Conservation (phyloP, 352 stramenopile species). For the Pseudoperonospora humuli region DNA sequence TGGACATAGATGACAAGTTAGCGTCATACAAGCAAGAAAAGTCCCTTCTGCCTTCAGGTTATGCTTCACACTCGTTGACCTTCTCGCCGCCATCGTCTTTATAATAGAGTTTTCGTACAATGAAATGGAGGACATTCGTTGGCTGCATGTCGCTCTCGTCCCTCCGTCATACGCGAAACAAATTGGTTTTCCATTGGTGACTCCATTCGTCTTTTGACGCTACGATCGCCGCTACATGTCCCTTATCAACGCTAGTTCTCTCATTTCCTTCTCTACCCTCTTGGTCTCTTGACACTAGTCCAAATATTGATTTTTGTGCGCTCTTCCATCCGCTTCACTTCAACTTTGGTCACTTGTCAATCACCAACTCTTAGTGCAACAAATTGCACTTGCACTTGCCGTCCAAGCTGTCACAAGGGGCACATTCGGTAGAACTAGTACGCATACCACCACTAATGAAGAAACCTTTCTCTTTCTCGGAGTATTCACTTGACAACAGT, state of each 20-base stretch:
- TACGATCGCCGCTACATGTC: neutral
- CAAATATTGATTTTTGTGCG: too few species aligned
- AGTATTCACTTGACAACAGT: constrained; percentile 1
- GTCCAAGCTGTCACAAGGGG: constrained; percentile 10
- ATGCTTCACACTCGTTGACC: constrained; percentile 19
- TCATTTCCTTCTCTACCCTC: neutral
- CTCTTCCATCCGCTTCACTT: neutral
- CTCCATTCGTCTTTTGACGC: neutral
- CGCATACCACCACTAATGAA: neutral
- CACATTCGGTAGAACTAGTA: constrained; percentile 5
- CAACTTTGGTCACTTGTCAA: too few species aligned
- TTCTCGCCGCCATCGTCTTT: constrained; percentile 19
- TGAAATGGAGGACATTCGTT: neutral
- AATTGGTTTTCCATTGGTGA: neutral
- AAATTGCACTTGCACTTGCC: constrained; percentile 24
- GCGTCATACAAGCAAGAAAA: too few species aligned
- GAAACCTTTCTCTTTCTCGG: neutral
- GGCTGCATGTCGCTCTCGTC: neutral
- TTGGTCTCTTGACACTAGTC: neutral
- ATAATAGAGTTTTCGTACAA: constrained; percentile 15
- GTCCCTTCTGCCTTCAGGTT: constrained; percentile 8
- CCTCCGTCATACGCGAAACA: constrained; percentile 11
- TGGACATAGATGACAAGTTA: neutral
- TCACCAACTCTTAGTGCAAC: constrained; percentile 12
- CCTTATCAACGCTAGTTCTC: constrained; percentile 1